A percentile compares a stretch with the other conserved stretches of the same genome.
Evolutionary conservation across 768 basidiomycete species (phyloP).

Genomic region (Boletus rubescentipes): DNA sequence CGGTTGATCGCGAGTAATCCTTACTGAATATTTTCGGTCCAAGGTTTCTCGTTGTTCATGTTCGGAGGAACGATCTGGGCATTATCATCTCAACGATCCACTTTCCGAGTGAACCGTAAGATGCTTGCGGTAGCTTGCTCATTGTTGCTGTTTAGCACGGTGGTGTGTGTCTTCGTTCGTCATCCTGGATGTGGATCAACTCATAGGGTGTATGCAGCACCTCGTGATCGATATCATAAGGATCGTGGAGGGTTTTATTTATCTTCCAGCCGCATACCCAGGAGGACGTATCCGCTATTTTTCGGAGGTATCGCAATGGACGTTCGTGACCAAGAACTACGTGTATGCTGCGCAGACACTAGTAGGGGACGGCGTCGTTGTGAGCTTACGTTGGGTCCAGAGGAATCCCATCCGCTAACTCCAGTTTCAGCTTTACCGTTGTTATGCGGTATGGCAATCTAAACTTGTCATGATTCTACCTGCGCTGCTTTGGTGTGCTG

Average conservation of each 20-base stretch:
- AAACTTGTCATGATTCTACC: slow-evolving; percentile 28
- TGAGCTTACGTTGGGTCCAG: slow-evolving; percentile 6
- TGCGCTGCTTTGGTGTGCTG: slow-evolving; percentile 28
- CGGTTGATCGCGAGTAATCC: background rate
- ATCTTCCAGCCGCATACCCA: slow-evolving; percentile 12
- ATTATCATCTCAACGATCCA: slow-evolving; percentile 8
- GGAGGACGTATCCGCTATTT: slow-evolving; percentile 28
- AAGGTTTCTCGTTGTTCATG: slow-evolving; percentile 39
- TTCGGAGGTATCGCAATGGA: slow-evolving; percentile 23
- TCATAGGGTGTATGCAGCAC: slow-evolving; percentile 17
- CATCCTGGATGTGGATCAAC: too few species aligned
- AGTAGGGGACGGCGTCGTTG: slow-evolving; percentile 31
- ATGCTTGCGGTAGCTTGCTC: slow-evolving; percentile 26
- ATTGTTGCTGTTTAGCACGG: slow-evolving; percentile 32
- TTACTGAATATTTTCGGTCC: background rate
- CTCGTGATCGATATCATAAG: slow-evolving; percentile 26
- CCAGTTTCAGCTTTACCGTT: slow-evolving; percentile 24
- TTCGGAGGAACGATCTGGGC: slow-evolving; percentile 32
- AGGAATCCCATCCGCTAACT: background rate
- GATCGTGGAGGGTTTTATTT: slow-evolving; percentile 27
- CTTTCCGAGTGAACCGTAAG: slow-evolving; percentile 13
- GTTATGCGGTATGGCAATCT: slow-evolving; percentile 35
- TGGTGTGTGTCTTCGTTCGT: slow-evolving; percentile 15
- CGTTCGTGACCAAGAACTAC: slow-evolving; percentile 29
- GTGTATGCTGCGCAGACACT: slow-evolving; percentile 28